These are phyloP conservation scores for Thelonectria blattea DNA, from an alignment of 2,329 filamentous ascomycete species.

Conservation along the genomic window DNA sequence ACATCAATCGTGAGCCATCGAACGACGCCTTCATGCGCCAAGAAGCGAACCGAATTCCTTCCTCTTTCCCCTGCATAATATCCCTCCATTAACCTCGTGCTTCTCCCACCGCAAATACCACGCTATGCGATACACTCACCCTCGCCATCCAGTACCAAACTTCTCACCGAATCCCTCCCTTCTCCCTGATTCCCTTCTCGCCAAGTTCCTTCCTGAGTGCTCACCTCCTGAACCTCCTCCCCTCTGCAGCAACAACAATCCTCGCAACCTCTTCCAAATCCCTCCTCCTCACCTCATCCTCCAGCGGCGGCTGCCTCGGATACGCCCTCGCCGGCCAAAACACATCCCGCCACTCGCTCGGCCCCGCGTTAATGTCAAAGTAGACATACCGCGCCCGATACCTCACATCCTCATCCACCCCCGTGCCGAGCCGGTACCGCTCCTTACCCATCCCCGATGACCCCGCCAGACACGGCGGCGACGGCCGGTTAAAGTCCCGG, in stretches of 20 bases:
- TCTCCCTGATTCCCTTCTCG: no score
- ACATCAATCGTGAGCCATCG: neutral
- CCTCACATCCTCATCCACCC: slow-evolving; percentile 2
- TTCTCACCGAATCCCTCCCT: no score
- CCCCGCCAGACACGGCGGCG: neutral
- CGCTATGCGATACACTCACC: neutral
- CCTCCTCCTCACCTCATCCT: neutral
- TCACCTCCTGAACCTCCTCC: slow-evolving; percentile 2
- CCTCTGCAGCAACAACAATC: neutral
- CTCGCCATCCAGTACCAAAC: neutral
- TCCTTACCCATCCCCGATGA: neutral
- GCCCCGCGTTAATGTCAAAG: slow-evolving; percentile 10
- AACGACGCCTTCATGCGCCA: neutral
- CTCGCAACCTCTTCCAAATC: neutral
- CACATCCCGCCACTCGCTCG: slow-evolving; percentile 10
- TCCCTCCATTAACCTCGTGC: neutral
- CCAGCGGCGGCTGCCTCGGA: slow-evolving; percentile 2
- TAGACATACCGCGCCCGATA: slow-evolving; percentile 9
- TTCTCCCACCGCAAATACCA: no score
- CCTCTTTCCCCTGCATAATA: neutral
- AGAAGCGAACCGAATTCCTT: neutral
- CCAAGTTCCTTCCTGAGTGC: no score
- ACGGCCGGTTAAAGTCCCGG: slow-evolving; percentile 9
- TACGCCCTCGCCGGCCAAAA: slow-evolving; percentile 3
- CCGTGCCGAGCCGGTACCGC: slow-evolving; percentile 1